Percentiles rank a stretch among this genome's conserved stretches.
Conservation (phyloP, 73 alveolate species). For the Effrenium voratum region DNA sequence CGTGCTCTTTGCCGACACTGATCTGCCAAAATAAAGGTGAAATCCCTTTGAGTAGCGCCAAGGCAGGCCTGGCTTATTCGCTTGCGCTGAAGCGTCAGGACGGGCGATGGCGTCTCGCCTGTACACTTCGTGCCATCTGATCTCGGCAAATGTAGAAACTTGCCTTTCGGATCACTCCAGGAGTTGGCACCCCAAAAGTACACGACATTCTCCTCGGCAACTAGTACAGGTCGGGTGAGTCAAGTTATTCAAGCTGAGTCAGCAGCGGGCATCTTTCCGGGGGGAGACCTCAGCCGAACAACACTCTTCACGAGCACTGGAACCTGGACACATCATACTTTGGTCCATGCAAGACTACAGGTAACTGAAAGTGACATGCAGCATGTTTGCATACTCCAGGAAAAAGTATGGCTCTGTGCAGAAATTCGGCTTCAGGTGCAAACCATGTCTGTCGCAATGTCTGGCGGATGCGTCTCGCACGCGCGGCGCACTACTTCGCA, state of each 20-base stretch:
- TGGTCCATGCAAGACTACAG: too few species aligned
- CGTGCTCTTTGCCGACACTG: slow-evolving; percentile 96
- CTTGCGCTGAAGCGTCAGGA: slow-evolving; percentile 89
- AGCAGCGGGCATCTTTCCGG: slow-evolving; percentile 77
- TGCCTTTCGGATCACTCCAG: slow-evolving; percentile 93
- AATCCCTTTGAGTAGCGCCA: background rate
- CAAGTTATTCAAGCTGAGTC: background rate
- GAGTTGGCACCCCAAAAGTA: slow-evolving; percentile 93
- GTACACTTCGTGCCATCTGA: background rate
- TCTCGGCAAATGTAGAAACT: background rate
- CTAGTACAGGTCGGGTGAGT: background rate
- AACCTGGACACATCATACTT: too few species aligned
- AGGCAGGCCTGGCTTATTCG: slow-evolving; percentile 62
- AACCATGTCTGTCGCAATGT: too few species aligned
- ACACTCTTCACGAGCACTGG: background rate
- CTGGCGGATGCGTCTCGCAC: too few species aligned
- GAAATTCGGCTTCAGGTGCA: too few species aligned
- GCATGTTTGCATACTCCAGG: too few species aligned
- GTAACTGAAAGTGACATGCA: too few species aligned
- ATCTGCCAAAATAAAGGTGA: slow-evolving; percentile 2
- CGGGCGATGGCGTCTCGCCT: slow-evolving; percentile 88
- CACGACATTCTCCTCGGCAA: slow-evolving; percentile 64
- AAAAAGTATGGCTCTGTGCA: too few species aligned
- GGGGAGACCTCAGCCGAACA: slow-evolving; percentile 77
- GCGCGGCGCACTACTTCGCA: too few species aligned